Conservation (phyloP, 768 basidiomycete species). For the Leucosporidium yakuticum region DNA sequence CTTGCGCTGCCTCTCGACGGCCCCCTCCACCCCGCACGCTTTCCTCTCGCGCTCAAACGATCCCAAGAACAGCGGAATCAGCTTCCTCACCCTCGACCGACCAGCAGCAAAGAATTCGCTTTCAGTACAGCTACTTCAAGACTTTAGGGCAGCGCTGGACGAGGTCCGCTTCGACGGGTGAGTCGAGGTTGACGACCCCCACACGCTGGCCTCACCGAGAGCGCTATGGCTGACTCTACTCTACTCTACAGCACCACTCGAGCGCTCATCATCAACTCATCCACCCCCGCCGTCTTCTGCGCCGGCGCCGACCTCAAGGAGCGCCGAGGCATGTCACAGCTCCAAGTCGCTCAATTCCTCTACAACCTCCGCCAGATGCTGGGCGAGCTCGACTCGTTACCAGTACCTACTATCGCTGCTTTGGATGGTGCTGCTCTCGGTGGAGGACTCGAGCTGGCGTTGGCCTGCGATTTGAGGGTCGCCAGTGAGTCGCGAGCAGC, state of each 20-base stretch:
- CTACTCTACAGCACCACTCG: constrained; percentile 55
- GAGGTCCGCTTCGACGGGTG: constrained; percentile 14
- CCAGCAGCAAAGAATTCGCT: constrained; percentile 84
- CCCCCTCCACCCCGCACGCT: not conserved
- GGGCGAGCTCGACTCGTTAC: constrained; percentile 67
- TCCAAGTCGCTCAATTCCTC: constrained; percentile 72
- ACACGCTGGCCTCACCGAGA: not conserved
- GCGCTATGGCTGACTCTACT: not conserved
- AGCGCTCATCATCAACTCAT: constrained; percentile 74
- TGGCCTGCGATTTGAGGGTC: constrained; percentile 84
- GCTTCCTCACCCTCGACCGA: constrained; percentile 69
- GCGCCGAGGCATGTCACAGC: constrained; percentile 69
- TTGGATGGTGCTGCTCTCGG: constrained; percentile 90
- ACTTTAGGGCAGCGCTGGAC: constrained; percentile 16
- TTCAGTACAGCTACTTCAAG: constrained; percentile 64
- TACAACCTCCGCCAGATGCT: constrained; percentile 65
- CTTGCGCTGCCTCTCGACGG: too few relatives aligned
- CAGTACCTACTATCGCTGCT: constrained; percentile 77
- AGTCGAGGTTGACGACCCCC: not conserved
- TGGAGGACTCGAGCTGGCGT: constrained; percentile 79
- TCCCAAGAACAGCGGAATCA: constrained; percentile 51
- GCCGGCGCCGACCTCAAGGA: constrained; percentile 86
- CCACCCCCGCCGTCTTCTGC: constrained; percentile 71
- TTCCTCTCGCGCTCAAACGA: not conserved
- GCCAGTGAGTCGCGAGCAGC: constrained; percentile 56